Evolutionary conservation across 2,329 filamentous ascomycete species (phyloP).

Genomic region (Microcyclosporella mali): DNA sequence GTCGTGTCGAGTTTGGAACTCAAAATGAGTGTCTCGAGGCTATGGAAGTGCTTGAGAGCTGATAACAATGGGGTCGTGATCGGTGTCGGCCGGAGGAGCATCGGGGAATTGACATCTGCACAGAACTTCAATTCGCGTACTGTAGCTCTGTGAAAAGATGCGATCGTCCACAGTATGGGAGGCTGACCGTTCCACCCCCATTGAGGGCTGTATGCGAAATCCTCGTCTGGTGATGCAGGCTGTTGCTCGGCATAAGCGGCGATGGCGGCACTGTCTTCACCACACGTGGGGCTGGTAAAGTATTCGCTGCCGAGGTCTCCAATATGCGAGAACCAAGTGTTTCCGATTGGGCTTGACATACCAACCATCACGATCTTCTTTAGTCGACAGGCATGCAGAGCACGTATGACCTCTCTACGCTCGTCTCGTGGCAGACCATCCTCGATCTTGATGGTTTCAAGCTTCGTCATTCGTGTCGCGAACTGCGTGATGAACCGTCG

Average conservation of each 20-base stretch:
- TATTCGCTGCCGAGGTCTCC: too few relatives aligned
- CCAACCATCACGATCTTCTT: conserved; percentile 44
- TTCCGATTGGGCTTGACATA: conserved; percentile 38
- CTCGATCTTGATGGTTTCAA: conserved; percentile 43
- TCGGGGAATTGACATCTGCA: conserved; percentile 40
- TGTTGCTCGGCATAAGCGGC: conserved; percentile 18
- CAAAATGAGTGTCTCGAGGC: conserved; percentile 37
- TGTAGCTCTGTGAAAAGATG: conserved; percentile 36
- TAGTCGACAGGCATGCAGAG: conserved; percentile 37
- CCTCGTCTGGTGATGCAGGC: conserved; percentile 11
- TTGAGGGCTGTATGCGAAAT: conserved; percentile 31
- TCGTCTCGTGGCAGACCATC: conserved; percentile 44
- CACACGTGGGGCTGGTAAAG: too few relatives aligned
- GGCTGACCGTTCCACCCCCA: conserved; percentile 38
- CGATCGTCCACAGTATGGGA: conserved; percentile 39
- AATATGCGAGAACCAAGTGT: too few relatives aligned
- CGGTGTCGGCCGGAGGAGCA: conserved; percentile 34
- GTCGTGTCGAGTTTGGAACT: conserved; percentile 39
- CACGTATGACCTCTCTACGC: conserved; percentile 40
- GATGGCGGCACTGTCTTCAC: conserved; percentile 28
- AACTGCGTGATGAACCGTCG: conserved; percentile 39
- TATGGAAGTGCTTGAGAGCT: conserved; percentile 38
- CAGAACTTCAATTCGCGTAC: conserved; percentile 44
- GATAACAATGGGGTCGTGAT: conserved; percentile 36
- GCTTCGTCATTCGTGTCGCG: conserved; percentile 36